Evolutionary conservation across 305 asterid species (phyloP).

Genomic region (Fraxinus sp.): DNA sequence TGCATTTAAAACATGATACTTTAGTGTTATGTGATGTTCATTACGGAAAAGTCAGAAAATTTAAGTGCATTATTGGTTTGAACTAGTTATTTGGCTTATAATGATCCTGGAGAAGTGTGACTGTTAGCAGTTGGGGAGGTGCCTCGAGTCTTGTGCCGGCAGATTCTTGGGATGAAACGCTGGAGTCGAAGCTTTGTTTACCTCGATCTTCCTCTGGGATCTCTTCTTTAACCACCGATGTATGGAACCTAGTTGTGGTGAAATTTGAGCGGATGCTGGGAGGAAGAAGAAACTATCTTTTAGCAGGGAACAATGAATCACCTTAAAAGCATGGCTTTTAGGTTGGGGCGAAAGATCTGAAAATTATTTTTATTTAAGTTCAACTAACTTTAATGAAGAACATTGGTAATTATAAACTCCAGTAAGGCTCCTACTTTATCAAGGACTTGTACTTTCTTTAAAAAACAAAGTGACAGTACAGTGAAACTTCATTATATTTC

Average conservation of each 20-base stretch:
- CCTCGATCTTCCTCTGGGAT: background rate
- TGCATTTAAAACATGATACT: background rate
- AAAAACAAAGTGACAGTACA: background rate
- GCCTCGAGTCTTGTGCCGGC: background rate
- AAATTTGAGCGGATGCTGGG: background rate
- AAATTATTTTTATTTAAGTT: background rate
- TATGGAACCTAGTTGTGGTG: background rate
- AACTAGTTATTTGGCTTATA: background rate
- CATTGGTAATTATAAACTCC: background rate
- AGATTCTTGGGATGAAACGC: background rate
- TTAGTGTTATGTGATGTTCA: background rate
- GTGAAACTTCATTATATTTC: background rate
- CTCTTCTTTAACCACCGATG: background rate
- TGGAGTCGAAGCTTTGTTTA: background rate
- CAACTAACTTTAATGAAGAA: background rate
- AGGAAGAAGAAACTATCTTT: background rate
- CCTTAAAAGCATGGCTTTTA: background rate
- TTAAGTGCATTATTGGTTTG: background rate
- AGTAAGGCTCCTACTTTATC: background rate
- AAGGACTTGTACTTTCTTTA: background rate
- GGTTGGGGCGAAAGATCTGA: background rate
- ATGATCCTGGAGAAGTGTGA: background rate
- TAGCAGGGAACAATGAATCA: background rate
- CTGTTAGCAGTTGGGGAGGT: background rate
- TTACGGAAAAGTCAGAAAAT: background rate